Conservation (phyloP, 75 land plant genomes). For the Chamaecyparis obtusa region DNA sequence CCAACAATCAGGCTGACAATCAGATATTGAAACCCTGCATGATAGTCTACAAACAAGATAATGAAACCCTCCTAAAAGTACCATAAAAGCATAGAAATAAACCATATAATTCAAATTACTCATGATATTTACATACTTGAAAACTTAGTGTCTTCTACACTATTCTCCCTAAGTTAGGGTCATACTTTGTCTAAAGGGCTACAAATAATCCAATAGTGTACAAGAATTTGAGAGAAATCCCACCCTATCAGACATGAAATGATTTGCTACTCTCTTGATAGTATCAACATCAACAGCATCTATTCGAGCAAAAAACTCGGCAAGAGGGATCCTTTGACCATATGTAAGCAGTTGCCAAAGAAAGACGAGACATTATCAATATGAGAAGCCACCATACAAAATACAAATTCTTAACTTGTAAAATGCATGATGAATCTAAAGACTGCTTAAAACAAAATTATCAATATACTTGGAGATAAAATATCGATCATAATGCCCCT, state of each 20-base stretch:
- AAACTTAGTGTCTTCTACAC: neutral
- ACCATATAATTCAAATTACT: too few species aligned
- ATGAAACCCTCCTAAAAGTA: too few species aligned
- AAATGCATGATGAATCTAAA: neutral
- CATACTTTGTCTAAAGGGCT: neutral
- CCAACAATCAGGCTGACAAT: too few species aligned
- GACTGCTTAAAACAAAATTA: too few species aligned
- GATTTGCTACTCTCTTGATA: constrained; percentile 86
- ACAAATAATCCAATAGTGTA: neutral
- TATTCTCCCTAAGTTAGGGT: neutral
- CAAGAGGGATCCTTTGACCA: constrained; percentile 86
- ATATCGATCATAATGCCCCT: too few species aligned
- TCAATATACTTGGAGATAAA: too few species aligned
- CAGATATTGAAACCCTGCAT: too few species aligned
- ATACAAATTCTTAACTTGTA: neutral
- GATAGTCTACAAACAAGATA: too few species aligned
- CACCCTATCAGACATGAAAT: too few species aligned
- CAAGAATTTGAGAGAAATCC: neutral
- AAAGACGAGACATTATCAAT: neutral
- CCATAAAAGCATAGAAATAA: too few species aligned
- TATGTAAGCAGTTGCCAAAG: constrained; percentile 75
- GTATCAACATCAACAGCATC: constrained; percentile 95
- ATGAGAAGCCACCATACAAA: neutral
- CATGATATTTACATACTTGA: neutral
- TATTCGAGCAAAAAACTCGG: constrained; percentile 93